Evolutionary conservation across 306 rosid genomes (phyloP), one percentile per base, ranked within the genome.

Genomic region (Begonia peltatifolia): DNA sequence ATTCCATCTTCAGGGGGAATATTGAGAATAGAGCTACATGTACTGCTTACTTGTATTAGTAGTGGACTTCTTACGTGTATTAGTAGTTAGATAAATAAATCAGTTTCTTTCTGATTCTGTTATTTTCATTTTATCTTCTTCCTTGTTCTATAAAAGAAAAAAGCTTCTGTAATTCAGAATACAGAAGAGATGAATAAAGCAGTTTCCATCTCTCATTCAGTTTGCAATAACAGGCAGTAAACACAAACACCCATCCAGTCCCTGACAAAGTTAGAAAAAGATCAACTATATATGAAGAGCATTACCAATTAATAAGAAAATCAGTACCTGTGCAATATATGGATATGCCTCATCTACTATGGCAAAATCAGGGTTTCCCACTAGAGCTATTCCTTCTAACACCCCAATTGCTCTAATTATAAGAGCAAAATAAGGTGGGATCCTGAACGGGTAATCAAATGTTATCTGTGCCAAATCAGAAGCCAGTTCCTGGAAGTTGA

Each of bases 391-490:
- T 63, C 97, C 95, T 79, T 90, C 97, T 15, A 85, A 65, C 25
- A 90, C 97, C 63, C 95, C 95, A 41, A 90, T 90, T 60, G 97
- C 97, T 73, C 97, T 83, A 72, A 90, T 90, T 70, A 90, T 90
- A 56, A 90, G 94, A 65, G 97, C 95, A 69, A 90, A 90, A 76
- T 90, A 90, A 30, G 95, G 97, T 57, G 97, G 97, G 71, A 90
- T 90, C 69, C 87, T 82, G 71, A 90, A 90, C 53, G 97, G 97
- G 80, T 90, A 90, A 71, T 90, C 97, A 63, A 90, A 85, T 68
- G 97, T 90, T 68, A 90, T 90, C 58, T 90, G 97, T 35, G 97
- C 97, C 73, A 90, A 75, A 78, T 90, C 97, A 57, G 95, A 67
- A 52, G 97, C 97, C 72, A 90, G 82, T 61, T 90, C 97, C 65